These are phyloP conservation scores for Penicillium sp. DNA, from an alignment of 2,329 filamentous ascomycete genomes.

Conservation along the genomic window DNA sequence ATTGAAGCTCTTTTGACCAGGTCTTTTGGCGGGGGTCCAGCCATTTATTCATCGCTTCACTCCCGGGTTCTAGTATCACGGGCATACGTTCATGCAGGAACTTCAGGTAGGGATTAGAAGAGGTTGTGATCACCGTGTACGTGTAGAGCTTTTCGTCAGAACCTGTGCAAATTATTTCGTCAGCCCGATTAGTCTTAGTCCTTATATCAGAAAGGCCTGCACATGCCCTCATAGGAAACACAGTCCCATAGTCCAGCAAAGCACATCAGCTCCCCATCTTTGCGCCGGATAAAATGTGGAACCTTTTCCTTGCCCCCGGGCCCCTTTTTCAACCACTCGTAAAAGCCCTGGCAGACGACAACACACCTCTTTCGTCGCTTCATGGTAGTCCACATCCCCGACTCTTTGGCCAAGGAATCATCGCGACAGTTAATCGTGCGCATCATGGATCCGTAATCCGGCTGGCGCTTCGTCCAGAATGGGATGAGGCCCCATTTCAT, in stretches of 20 bases:
- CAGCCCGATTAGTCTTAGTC: background rate
- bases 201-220: background rate
- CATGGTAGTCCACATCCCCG: conserved; percentile 87
- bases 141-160: conserved; percentile 66
- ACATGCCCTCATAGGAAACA: conserved; percentile 64
- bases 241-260: conserved; percentile 90
- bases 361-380: conserved; percentile 82
- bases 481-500: conserved; percentile 97
- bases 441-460: conserved; percentile 67
- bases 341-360: conserved; percentile 84
- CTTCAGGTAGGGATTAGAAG: conserved; percentile 68
- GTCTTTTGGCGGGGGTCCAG: conserved; percentile 62
- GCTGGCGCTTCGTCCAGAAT: conserved; percentile 80
- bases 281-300: conserved; percentile 73
- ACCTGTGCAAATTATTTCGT: conserved; percentile 31
- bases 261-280: conserved; percentile 74
- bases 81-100: conserved; percentile 96
- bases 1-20: conserved; percentile 73
- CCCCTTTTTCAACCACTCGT: conserved; percentile 83
- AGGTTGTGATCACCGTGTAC: conserved; percentile 88
- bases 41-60: conserved; percentile 62
- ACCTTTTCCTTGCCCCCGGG: conserved; percentile 64
- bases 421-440: conserved; percentile 93
- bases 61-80: conserved; percentile 72
- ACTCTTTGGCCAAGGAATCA: conserved; percentile 66